These are phyloP conservation scores for Albatrellus ellisii DNA, from an alignment of 768 basidiomycete species.

Conservation along the genomic window DNA sequence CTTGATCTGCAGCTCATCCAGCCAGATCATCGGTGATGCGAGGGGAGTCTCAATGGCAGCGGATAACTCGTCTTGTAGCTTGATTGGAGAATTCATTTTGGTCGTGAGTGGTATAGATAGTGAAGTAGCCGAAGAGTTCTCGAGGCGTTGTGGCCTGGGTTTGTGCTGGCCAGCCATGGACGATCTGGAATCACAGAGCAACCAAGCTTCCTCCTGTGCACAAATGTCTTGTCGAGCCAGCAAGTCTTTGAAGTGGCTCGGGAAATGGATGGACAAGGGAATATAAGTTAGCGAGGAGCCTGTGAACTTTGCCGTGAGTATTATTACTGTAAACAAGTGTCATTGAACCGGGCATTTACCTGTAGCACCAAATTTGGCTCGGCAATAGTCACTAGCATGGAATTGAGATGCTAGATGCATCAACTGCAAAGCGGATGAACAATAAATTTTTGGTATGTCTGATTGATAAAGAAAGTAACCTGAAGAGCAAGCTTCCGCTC, in stretches of 20 bases:
- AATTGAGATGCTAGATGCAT: constrained; percentile 15
- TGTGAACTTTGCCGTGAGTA: neutral
- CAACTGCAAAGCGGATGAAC: constrained; percentile 7
- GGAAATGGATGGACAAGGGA: constrained; percentile 13
- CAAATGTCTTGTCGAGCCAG: constrained; percentile 11
- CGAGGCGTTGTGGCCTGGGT: neutral
- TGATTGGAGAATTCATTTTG: constrained; percentile 3
- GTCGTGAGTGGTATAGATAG: neutral
- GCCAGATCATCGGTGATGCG: constrained; percentile 5
- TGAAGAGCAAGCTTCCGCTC: no score
- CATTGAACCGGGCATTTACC: constrained; percentile 2
- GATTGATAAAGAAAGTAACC: no score
- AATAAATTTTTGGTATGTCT: no score
- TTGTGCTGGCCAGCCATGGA: neutral
- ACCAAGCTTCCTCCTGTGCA: constrained; percentile 12
- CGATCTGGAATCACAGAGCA: constrained; percentile 7
- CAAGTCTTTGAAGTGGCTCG: constrained; percentile 10
- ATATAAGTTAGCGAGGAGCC: constrained; percentile 12
- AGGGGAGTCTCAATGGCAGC: constrained; percentile 16
- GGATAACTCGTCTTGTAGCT: constrained; percentile 16
- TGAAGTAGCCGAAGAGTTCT: neutral
- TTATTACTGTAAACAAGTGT: neutral
- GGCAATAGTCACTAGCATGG: constrained; percentile 13
- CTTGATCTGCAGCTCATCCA: constrained; percentile 8
- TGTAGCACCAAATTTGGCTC: constrained; percentile 13